A percentile compares a stretch with the other conserved stretches of the same genome.
Conservation (phyloP, 805 yeast species). For the Candida ficus region DNA sequence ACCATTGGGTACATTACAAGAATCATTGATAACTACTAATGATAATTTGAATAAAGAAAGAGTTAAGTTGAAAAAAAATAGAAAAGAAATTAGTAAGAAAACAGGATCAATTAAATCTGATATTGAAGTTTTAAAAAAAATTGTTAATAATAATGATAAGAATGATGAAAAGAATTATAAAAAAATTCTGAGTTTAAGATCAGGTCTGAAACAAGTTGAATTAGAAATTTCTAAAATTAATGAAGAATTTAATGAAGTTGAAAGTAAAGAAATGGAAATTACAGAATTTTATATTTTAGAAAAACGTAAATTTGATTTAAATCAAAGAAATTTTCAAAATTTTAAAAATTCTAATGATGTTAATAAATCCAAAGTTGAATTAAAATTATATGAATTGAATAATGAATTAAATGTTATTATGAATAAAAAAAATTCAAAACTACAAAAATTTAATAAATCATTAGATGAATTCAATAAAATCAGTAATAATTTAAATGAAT, state of each 20-base stretch:
- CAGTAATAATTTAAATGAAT: conserved; percentile 11
- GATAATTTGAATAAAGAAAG: conserved; percentile 54
- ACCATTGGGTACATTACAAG: conserved; percentile 61
- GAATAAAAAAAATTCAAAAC: conserved; percentile 30
- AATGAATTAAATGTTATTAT: conserved; percentile 26
- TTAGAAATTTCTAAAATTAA: conserved; percentile 21
- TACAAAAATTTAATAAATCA: conserved; percentile 27
- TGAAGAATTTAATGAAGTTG: conserved; percentile 11
- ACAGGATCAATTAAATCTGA: conserved; percentile 48
- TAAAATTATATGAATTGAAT: conserved; percentile 22
- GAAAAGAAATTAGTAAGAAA: conserved; percentile 54
- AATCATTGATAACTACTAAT: conserved; percentile 59
- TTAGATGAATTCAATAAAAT: conserved; percentile 18
- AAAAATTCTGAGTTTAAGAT: conserved; percentile 18
- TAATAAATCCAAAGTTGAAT: conserved; percentile 21
- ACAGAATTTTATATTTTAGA: conserved; percentile 34
- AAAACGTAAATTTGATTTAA: conserved; percentile 34
- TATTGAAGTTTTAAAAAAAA: conserved; percentile 46
- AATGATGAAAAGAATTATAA: conserved; percentile 48
- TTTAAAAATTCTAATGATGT: conserved; percentile 27
- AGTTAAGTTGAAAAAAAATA: conserved; percentile 48
- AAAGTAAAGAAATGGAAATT: conserved; percentile 29
- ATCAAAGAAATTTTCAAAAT: conserved; percentile 27
- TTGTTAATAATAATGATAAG: conserved; percentile 41
- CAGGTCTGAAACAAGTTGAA: conserved; percentile 22